Evolutionary conservation across 768 basidiomycete genomes (phyloP).

Genomic region (Phaeolepiota aurea): DNA sequence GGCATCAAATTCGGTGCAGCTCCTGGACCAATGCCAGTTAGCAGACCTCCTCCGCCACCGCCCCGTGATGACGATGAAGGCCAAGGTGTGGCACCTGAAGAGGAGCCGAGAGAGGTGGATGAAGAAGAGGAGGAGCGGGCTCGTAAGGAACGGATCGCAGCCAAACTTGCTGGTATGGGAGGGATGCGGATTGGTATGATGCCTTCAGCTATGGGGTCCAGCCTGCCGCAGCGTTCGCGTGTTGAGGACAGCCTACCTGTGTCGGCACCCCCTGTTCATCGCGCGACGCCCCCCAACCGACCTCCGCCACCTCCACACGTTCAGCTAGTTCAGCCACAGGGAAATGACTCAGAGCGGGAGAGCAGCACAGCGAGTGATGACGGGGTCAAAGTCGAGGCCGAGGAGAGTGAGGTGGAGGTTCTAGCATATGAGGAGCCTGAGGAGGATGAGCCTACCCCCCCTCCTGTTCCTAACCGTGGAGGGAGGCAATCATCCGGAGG

Average conservation of each 20-base stretch:
- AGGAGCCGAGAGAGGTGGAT: slow-evolving; percentile 12
- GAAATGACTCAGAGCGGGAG: slow-evolving; percentile 39
- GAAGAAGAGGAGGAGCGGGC: slow-evolving; percentile 62
- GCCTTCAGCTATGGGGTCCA: slow-evolving; percentile 27
- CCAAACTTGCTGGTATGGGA: slow-evolving; percentile 46
- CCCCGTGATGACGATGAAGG: slow-evolving; percentile 20
- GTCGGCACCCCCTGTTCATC: slow-evolving; percentile 10
- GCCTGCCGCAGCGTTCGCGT: not conserved
- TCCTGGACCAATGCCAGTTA: slow-evolving; percentile 28
- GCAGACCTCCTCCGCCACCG: slow-evolving; percentile 26
- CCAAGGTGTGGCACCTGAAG: slow-evolving; percentile 1
- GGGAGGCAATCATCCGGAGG: slow-evolving; percentile 11
- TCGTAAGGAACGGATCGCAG: slow-evolving; percentile 43
- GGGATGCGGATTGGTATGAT: slow-evolving; percentile 54
- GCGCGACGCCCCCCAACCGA: slow-evolving; percentile 16
- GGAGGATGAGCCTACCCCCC: slow-evolving; percentile 38
- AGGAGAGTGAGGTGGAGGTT: slow-evolving; percentile 70
- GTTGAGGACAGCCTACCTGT: slow-evolving; percentile 9
- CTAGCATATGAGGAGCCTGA: slow-evolving; percentile 48
- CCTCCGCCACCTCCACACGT: slow-evolving; percentile 17
- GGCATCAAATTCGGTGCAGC: slow-evolving; percentile 78
- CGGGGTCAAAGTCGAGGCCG: slow-evolving; percentile 55
- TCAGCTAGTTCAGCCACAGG: slow-evolving; percentile 25
- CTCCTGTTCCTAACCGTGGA: slow-evolving; percentile 45
- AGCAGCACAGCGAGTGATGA: slow-evolving; percentile 48